Conservation (phyloP, 768 basidiomycete species). For the Clitopilus passeckerianus region DNA sequence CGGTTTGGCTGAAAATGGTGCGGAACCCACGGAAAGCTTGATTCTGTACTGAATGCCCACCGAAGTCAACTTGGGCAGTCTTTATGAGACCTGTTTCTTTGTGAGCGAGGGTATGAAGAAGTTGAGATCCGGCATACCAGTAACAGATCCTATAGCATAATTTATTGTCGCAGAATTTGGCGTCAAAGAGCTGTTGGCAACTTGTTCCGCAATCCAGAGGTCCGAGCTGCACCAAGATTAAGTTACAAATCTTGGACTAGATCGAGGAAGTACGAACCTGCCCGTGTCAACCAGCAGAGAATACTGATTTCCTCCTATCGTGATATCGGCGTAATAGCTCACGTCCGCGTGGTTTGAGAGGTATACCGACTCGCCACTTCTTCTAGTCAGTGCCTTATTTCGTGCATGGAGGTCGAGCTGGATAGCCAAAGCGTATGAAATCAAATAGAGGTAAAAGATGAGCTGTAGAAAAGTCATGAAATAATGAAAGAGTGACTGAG, state of each 20-base stretch:
- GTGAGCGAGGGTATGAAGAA: neutral
- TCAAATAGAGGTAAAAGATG: conserved; percentile 3
- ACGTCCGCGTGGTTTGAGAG: conserved; percentile 32
- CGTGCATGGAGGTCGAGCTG: conserved; percentile 15
- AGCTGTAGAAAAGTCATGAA: conserved; percentile 9
- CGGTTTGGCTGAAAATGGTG: conserved; percentile 7
- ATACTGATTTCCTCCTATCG: conserved; percentile 29
- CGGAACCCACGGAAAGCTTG: conserved; percentile 42
- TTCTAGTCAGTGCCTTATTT: conserved; percentile 6
- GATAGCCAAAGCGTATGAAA: conserved; percentile 5
- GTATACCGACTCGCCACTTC: conserved; percentile 7
- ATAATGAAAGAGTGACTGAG: neutral
- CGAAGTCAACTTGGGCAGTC: conserved; percentile 37
- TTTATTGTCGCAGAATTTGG: conserved; percentile 32
- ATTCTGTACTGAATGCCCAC: conserved; percentile 35
- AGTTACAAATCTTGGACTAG: neutral
- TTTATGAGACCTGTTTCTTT: conserved; percentile 34
- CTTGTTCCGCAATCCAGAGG: conserved; percentile 49
- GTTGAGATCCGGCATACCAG: conserved; percentile 29
- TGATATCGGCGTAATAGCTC: conserved; percentile 33
- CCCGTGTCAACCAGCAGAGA: conserved; percentile 42
- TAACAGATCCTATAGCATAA: conserved; percentile 51
- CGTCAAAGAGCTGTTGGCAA: conserved; percentile 32
- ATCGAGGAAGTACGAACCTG: conserved; percentile 24
- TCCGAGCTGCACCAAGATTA: conserved; percentile 47